Base-by-base conservation (phyloP, 305 asterid species). In the Fraxinus albicans region DNA sequence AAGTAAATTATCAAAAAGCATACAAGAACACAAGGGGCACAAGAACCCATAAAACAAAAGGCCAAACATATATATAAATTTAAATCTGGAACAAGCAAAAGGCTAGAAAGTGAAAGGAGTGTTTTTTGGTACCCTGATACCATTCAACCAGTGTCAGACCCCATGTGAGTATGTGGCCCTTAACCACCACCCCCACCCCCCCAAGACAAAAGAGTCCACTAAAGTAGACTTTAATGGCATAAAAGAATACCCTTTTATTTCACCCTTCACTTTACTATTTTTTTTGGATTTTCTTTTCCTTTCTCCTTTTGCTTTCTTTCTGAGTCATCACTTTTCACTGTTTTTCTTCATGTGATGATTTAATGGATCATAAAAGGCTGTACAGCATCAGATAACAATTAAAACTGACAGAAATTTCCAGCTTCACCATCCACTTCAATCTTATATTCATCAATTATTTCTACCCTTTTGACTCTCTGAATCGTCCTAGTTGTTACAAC, bases 91-190 rank as follows among this genome's bases (percentile, higher is more conserved):
- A 79, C 80, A 78, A 81, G 80, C 80, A 12, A 67, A 31, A 27
- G 78, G 78, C 19, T 15, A 81, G 91, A 85, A 83, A 89, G 88
- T 77, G 88, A 87, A 83, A 83, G 86, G 77, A 76, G 82, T 83
- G 84, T 9, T 67, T 67, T 67, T 27, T 40, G 79, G 90, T 84
- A 80, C 87, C 88, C 86, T 78, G 82, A 83, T 81, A 80, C 89
- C 87, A 83, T 81, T 85, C 87, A 82, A 87, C 87, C 77, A 38
- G 79, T 87, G 90, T 85, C 88, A 86, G 89, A 47, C 55, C 77
- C 89, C 92, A 89, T 86, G 92, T 89, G 92, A 87, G 80, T 40
- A 70, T 77, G 73, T 84, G 90, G 90, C 84, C 86, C 91, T 76
- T 67, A 69, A 9, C 73, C 6, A 15, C 72, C 17, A 78, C 84